Evolutionary conservation across 2,329 filamentous ascomycete genomes (phyloP).

Genomic region (Paraphaeosphaeria sporulosa): DNA sequence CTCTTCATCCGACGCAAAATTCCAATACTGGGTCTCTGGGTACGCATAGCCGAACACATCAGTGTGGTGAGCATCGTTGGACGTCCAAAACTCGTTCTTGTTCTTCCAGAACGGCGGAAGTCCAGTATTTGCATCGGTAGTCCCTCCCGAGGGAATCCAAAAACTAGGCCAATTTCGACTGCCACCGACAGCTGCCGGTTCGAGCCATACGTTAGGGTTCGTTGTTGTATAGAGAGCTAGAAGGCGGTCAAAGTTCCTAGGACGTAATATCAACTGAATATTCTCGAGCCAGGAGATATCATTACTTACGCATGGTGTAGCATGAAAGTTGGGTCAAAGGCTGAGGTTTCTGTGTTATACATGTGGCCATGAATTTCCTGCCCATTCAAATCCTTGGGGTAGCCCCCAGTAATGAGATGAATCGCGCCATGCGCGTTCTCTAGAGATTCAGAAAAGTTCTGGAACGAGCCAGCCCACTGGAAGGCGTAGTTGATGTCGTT

Average conservation of each 20-base stretch:
- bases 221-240: constrained; percentile 80
- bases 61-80: constrained; percentile 35
- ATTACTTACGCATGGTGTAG: constrained; percentile 48
- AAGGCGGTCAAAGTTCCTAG: constrained; percentile 46
- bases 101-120: constrained; percentile 52
- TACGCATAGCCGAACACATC: constrained; percentile 43
- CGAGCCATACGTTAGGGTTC: constrained; percentile 72
- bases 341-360: constrained; percentile 73
- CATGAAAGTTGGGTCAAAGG: constrained; percentile 74
- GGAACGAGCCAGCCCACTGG: constrained; percentile 15
- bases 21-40: constrained; percentile 43
- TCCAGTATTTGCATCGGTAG: constrained; percentile 55
- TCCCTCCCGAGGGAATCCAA: constrained; percentile 47
- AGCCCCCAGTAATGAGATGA: constrained; percentile 54
- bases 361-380: constrained; percentile 67
- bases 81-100: constrained; percentile 37
- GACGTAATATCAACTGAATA: not conserved
- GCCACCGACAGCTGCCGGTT: constrained; percentile 48
- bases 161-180: constrained; percentile 38
- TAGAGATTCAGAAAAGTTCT: constrained; percentile 20
- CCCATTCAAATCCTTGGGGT: not conserved
- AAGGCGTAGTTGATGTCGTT: constrained; percentile 26
- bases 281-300: too few species aligned
- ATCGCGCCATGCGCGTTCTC: constrained; percentile 22
- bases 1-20: constrained; percentile 19